Evolutionary conservation across 108 stramenopile genomes (phyloP).

Genomic region (Skeletonema tropicum): DNA sequence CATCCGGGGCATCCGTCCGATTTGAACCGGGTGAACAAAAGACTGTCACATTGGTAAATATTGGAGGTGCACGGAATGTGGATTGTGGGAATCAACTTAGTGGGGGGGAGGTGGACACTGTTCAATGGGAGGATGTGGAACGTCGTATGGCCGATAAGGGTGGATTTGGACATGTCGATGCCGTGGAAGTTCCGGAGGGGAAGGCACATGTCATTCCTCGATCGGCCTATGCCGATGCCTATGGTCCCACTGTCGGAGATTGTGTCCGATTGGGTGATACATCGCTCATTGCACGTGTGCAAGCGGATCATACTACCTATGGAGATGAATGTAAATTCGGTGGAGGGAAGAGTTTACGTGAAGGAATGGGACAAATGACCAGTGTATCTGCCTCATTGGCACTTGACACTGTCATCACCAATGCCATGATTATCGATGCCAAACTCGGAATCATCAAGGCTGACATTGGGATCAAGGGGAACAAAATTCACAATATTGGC

Average conservation of each 20-base stretch:
- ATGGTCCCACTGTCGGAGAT: slow-evolving; percentile 90
- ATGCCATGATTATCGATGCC: slow-evolving; percentile 94
- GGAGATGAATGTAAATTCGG: slow-evolving; percentile 99
- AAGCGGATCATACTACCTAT: slow-evolving; percentile 75
- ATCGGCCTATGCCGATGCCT: slow-evolving; percentile 77
- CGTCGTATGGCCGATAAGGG: slow-evolving; percentile 35
- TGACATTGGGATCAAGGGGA: slow-evolving; percentile 94
- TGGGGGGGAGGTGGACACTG: slow-evolving; percentile 33
- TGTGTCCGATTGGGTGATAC: slow-evolving; percentile 92
- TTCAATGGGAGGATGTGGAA: slow-evolving; percentile 32
- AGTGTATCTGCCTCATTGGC: slow-evolving; percentile 65
- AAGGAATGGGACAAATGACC: slow-evolving; percentile 97
- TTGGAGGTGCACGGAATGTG: slow-evolving; percentile 76
- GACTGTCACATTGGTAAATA: slow-evolving; percentile 87
- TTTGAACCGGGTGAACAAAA: slow-evolving; percentile 98
- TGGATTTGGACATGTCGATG: slow-evolving; percentile 23
- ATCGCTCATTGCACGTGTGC: slow-evolving; percentile 78
- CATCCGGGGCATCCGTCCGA: slow-evolving; percentile 91
- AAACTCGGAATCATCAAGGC: slow-evolving; percentile 88
- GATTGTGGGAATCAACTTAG: slow-evolving; percentile 56
- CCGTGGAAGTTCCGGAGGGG: slow-evolving; percentile 29
- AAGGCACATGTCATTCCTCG: slow-evolving; percentile 33
- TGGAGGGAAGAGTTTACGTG: slow-evolving; percentile 96
- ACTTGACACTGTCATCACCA: slow-evolving; percentile 95
- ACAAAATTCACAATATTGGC: slow-evolving; percentile 93